Base-by-base conservation (phyloP, 2,329 filamentous ascomycete species). In the Ophiostoma triangulosporum region DNA sequence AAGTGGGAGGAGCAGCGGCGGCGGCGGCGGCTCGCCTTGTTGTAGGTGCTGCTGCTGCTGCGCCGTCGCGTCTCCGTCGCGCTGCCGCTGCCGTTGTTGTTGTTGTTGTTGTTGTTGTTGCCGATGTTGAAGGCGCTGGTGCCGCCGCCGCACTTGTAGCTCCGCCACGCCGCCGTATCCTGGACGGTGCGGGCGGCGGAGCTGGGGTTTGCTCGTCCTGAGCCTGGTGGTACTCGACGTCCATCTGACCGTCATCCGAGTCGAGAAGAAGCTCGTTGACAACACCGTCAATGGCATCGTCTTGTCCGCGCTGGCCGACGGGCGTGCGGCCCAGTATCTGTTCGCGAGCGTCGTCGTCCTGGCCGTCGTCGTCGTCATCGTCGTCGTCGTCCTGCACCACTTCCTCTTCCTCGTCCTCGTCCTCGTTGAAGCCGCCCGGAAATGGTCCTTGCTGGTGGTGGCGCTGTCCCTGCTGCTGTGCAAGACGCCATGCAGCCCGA, bases 331-430 rank as follows among this genome's bases (percentile, higher is more conserved):
- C 38, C 38, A 43, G 6, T 14, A 24, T 12, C 38, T 43, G 38
- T 7, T 46, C 43, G 4, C 22, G 40, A 22, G 6, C 52, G 17
- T 52, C 54, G 1, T 58, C 54, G n/a, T 55, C 24, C 24, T 46
- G 6, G 6, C 17, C 43, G 8, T 29, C 43, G 7, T 17, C 43
- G 3, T 29, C 26, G 9, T 56, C 55, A 1, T 50, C 53, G 5
- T 52, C 6, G 6, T 55, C 72, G 45, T 59, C n/a, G 51, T 54
- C 71, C n/a, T n/a, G n/a, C n/a, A n/a, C 31, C 15, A 3, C 31
- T 33, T 3, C 31, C 15, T 6, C 31, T 33, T 51, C 54, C 3
- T 50, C 54, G 9, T 56, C 55, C 1, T 50, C 53, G 5, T 52
- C 6, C 9, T 55, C 72, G 45, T 59, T 20, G 51, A 53, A 54